A percentile compares a stretch with the other conserved stretches of the same genome.
These are phyloP conservation scores for Narthecium ossifragum DNA, from an alignment of 106 monocot species.

Conservation along the genomic window DNA sequence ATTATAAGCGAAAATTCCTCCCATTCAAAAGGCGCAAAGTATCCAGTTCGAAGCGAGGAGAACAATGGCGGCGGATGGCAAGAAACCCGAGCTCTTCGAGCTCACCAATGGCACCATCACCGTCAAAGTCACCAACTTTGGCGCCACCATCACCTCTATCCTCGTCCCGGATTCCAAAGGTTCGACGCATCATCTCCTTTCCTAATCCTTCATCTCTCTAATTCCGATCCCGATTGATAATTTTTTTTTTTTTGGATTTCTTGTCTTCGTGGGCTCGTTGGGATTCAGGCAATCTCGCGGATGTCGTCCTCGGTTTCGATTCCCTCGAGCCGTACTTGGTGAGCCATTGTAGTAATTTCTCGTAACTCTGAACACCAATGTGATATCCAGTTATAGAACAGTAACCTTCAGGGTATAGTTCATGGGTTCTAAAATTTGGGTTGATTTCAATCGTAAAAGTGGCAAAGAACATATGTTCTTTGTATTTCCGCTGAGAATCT, in stretches of 20 bases:
- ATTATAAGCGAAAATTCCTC: too few relatives aligned
- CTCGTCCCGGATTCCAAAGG: slow-evolving; percentile 76
- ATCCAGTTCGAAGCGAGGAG: too few relatives aligned
- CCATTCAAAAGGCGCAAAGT: too few relatives aligned
- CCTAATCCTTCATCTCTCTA: not conserved
- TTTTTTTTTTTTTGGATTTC: not conserved
- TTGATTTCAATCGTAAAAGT: too few relatives aligned
- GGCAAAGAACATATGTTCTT: too few relatives aligned
- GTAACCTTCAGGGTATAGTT: too few relatives aligned
- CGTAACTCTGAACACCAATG: too few relatives aligned
- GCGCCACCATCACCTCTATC: slow-evolving; percentile 78
- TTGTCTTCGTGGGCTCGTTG: slow-evolving; percentile 9
- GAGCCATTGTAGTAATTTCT: not conserved
- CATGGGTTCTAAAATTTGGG: too few relatives aligned
- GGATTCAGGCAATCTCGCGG: slow-evolving; percentile 47
- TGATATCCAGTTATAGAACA: too few relatives aligned
- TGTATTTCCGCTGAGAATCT: too few relatives aligned
- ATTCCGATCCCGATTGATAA: not conserved
- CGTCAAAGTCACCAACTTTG: slow-evolving; percentile 57
- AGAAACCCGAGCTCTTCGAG: slow-evolving; percentile 49
- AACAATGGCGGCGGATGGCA: slow-evolving; percentile 10
- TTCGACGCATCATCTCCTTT: not conserved
- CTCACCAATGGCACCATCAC: slow-evolving; percentile 58
- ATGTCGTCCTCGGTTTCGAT: slow-evolving; percentile 88
- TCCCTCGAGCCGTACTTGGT: slow-evolving; percentile 55